Percentiles rank a stretch among this genome's conserved stretches.
Conservation (phyloP, 2,329 filamentous ascomycete genomes). For the Diaporthe vaccinii region DNA sequence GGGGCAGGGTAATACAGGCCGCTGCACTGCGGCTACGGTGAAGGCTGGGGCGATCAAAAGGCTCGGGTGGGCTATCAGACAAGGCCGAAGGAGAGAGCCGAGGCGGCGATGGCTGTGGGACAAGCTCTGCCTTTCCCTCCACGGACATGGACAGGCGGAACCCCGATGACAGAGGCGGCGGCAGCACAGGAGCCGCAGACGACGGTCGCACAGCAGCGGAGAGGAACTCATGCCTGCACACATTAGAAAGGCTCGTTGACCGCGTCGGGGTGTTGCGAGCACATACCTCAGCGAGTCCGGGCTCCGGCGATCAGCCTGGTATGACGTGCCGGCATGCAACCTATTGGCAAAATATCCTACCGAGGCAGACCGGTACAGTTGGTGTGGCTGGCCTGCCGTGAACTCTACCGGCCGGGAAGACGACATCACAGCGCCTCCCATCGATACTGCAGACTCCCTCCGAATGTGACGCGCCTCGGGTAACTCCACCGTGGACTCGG, state of each 20-base stretch:
- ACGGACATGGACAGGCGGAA: conserved; percentile 86
- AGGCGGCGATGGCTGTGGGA: conserved; percentile 72
- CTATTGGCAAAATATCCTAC: conserved; percentile 68
- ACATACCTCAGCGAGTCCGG: conserved; percentile 61
- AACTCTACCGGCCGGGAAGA: conserved; percentile 45
- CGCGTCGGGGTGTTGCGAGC: background rate
- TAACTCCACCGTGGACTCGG: conserved; percentile 20
- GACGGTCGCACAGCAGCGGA: conserved; percentile 59
- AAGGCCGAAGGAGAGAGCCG: conserved; percentile 53
- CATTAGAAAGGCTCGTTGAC: conserved; percentile 39
- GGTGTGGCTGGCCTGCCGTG: conserved; percentile 43
- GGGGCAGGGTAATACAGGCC: conserved; percentile 68
- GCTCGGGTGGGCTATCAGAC: conserved; percentile 54
- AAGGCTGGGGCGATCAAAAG: conserved; percentile 66
- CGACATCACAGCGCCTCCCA: conserved; percentile 34
- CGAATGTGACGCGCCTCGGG: conserved; percentile 18
- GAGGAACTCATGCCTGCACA: conserved; percentile 58
- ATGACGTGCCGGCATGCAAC: conserved; percentile 67
- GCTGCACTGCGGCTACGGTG: conserved; percentile 81
- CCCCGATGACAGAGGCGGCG: conserved; percentile 62
- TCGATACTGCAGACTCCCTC: conserved; percentile 35
- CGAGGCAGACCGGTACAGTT: conserved; percentile 51
- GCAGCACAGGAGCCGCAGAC: conserved; percentile 55
- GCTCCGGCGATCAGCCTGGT: conserved; percentile 62
- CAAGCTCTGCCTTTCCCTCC: conserved; percentile 91